A percentile compares a stretch with the other conserved stretches of the same genome.
phyloP scores from a whole-genome alignment of 73 alveolate genomes.

The Paramecium caudatum region DNA sequence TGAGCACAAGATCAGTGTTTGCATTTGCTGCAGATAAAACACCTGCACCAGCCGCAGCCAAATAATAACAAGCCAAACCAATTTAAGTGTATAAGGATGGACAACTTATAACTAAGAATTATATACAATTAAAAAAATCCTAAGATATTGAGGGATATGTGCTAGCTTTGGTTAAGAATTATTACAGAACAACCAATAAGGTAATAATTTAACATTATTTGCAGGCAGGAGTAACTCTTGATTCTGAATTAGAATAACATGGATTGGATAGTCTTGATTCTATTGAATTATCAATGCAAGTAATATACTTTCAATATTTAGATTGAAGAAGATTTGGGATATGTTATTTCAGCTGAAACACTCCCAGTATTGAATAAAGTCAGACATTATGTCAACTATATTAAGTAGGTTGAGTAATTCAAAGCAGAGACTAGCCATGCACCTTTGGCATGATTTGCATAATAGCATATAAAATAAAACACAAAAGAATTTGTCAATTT shows the following conservation, averaged over 20 bases:
- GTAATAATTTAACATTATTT: not conserved
- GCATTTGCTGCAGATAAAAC: slow-evolving; percentile 16
- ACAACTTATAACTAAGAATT: slow-evolving; percentile 66
- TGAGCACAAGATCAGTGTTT: not conserved
- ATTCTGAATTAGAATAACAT: slow-evolving; percentile 82
- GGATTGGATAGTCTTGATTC: slow-evolving; percentile 88
- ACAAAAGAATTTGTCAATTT: too few species aligned
- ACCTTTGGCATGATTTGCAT: slow-evolving; percentile 72
- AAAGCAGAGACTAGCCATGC: slow-evolving; percentile 76
- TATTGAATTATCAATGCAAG: slow-evolving; percentile 86
- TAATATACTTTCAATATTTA: not conserved
- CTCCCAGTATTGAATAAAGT: slow-evolving; percentile 85
- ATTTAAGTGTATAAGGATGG: slow-evolving; percentile 70
- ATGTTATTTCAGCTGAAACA: slow-evolving; percentile 90
- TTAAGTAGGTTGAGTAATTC: slow-evolving; percentile 82
- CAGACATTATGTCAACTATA: slow-evolving; percentile 88
- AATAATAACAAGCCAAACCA: slow-evolving; percentile 14
- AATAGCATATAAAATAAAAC: too few species aligned
- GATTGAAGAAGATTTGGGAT: slow-evolving; percentile 89
- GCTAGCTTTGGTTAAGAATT: slow-evolving; percentile 77
- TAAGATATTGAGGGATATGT: slow-evolving; percentile 86
- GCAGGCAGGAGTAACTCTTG: slow-evolving; percentile 79
- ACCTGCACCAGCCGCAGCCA: slow-evolving; percentile 10
- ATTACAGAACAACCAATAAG: slow-evolving; percentile 88
- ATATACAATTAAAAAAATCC: slow-evolving; percentile 79